Base-by-base conservation (phyloP, 345 rosid genomes). In the Adansonia digitata region DNA sequence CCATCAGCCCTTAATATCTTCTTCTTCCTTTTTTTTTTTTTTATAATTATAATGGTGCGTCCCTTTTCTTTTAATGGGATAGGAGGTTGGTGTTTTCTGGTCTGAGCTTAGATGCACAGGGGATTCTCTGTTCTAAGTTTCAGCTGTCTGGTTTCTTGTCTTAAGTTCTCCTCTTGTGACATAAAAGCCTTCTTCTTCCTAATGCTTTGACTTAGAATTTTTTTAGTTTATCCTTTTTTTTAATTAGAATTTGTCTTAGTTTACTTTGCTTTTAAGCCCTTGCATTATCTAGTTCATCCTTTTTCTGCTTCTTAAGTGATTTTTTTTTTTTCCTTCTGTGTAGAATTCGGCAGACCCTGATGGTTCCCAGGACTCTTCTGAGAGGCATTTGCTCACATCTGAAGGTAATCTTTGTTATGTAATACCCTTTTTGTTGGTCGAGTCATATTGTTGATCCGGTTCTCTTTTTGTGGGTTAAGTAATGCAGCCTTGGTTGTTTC, bases 321-420 rank as follows among this genome's bases (percentile, higher is more conserved):
- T 60, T 75, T 76, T 69, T 68, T 78, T 65, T 76, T 69, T 68
- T 78, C 61, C 29, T 37, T 74, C 72, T 52, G 3, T 80, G 79
- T 86, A 93, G 98, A 84, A 60, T 55, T 74, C 81, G 49, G 70
- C 65, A 17, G 75, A 77, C 60, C 77, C 65, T 77, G 83, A 78
- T 74, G 80, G 65, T 73, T 68, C 69, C 67, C 81, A 81, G 75
- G 84, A 80, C 70, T 69, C 83, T 77, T 73, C 42, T 43, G 82
- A 59, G 56, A 74, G 76, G 71, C 24, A 20, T 75, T 75, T 84
- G 17, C 76, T 49, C 72, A 45, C 66, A 52, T 75, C 71, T 62
- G 82, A 82, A 83, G 97, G 98, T 92, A 85, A 63, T 43, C 39
- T 49, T 78, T 76, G 75, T 61, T 42, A 5, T 69, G 64, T 56